Conservation (phyloP, 2,329 filamentous ascomycete genomes). For the Aspergillus felis region DNA sequence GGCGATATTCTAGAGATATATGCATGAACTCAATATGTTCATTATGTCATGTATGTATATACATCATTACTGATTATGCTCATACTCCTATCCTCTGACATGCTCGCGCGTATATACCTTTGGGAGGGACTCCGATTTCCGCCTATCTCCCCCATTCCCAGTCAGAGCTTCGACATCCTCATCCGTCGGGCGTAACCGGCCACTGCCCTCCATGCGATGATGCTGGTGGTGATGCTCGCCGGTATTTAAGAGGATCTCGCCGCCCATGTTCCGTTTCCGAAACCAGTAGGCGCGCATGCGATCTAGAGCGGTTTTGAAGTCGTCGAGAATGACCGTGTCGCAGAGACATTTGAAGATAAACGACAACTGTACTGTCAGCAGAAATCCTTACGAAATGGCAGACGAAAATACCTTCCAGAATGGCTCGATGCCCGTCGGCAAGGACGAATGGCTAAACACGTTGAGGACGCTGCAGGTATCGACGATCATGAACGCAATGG, state of each 20-base stretch:
- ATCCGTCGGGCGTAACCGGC: not conserved
- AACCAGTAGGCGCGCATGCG: conserved; percentile 32
- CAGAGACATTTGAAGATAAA: conserved; percentile 66
- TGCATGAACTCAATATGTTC: not conserved
- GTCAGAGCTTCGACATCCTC: not conserved
- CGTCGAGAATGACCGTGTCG: conserved; percentile 63
- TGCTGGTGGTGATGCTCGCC: not conserved
- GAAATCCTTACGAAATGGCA: no score
- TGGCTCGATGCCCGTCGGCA: conserved; percentile 58
- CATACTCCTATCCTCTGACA: not conserved
- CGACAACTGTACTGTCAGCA: conserved; percentile 35
- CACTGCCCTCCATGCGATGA: not conserved
- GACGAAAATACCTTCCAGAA: conserved; percentile 52
- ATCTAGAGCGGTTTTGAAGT: conserved; percentile 60
- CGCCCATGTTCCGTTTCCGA: conserved; percentile 20
- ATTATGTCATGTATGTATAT: not conserved
- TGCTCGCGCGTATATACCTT: conserved; percentile 2
- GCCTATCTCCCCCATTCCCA: not conserved
- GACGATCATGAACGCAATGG: conserved; percentile 57
- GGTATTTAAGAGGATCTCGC: conserved; percentile 13
- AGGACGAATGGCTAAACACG: conserved; percentile 34
- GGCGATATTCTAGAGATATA: no score
- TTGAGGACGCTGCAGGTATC: conserved; percentile 59
- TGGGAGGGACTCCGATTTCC: conserved; percentile 1
- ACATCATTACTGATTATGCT: not conserved